Conservation (phyloP, 164 flowering plant species). For the Magnolia sinica region DNA sequence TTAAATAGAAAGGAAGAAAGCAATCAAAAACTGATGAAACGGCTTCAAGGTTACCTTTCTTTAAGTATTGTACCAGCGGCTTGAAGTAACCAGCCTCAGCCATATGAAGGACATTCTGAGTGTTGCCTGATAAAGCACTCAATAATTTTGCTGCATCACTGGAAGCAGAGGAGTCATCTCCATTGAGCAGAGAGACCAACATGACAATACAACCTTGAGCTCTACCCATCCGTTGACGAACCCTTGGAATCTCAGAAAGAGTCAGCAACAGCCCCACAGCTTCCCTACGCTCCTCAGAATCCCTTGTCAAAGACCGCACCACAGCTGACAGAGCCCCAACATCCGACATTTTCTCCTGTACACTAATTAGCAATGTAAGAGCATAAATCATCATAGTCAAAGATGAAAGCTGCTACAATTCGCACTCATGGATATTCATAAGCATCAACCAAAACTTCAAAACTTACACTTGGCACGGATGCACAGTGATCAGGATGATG, state of each 20-base stretch:
- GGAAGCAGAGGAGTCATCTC: conserved; percentile 59
- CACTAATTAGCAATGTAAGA: conserved; percentile 13
- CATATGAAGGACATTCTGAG: conserved; percentile 89
- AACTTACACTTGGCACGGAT: background rate
- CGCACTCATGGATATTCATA: background rate
- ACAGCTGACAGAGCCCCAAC: conserved; percentile 36
- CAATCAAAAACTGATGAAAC: background rate
- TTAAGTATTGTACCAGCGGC: conserved; percentile 63
- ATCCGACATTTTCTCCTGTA: conserved; percentile 77
- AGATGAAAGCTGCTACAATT: background rate
- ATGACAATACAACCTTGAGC: conserved; percentile 80
- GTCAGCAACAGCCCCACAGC: conserved; percentile 63
- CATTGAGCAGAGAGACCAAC: conserved; percentile 70
- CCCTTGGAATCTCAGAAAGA: conserved; percentile 46
- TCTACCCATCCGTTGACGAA: conserved; percentile 61
- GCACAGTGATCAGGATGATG: background rate
- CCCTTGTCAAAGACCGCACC: conserved; percentile 68
- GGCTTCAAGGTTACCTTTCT: conserved; percentile 45
- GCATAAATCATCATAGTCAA: background rate
- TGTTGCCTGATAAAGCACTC: conserved; percentile 53
- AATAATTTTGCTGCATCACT: conserved; percentile 53
- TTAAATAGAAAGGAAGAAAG: background rate
- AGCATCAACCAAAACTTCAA: background rate
- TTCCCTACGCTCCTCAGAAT: conserved; percentile 67
- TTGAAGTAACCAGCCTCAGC: conserved; percentile 89